Evolutionary conservation across 2,329 filamentous ascomycete genomes (phyloP).

Genomic region (Cordyceps farinosa): DNA sequence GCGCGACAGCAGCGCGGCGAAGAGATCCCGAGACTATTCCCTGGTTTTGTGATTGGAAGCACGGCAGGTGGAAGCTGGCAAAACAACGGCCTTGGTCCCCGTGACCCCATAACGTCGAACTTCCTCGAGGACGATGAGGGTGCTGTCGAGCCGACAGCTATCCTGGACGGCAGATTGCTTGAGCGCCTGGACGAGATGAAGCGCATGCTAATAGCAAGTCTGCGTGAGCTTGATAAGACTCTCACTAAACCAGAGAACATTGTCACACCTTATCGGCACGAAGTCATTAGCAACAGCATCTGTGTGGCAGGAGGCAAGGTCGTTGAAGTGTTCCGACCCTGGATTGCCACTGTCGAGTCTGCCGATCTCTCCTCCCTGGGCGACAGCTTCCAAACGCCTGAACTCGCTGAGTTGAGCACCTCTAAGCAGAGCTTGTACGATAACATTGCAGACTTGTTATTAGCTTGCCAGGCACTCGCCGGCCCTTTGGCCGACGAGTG

Average conservation of each 20-base stretch:
- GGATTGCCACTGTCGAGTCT: slow-evolving; percentile 86
- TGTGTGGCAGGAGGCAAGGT: slow-evolving; percentile 76
- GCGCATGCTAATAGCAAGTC: slow-evolving; percentile 77
- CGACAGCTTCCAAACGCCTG: slow-evolving; percentile 76
- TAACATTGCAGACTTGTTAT: slow-evolving; percentile 81
- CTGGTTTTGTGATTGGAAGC: slow-evolving; percentile 88
- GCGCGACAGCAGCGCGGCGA: slow-evolving; percentile 90
- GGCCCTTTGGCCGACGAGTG: slow-evolving; percentile 92
- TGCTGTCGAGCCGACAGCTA: slow-evolving; percentile 64
- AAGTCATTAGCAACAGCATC: slow-evolving; percentile 75
- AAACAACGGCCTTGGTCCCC: slow-evolving; percentile 61
- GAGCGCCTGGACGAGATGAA: slow-evolving; percentile 84
- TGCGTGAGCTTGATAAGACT: slow-evolving; percentile 83
- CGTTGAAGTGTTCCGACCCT: slow-evolving; percentile 83
- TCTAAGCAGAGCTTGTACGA: slow-evolving; percentile 96
- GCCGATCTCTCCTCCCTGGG: slow-evolving; percentile 80
- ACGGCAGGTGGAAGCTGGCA: slow-evolving; percentile 84
- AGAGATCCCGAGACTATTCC: slow-evolving; percentile 86
- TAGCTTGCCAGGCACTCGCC: slow-evolving; percentile 87
- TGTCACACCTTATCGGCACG: slow-evolving; percentile 73
- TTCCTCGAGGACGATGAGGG: slow-evolving; percentile 82
- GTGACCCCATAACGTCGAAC: slow-evolving; percentile 73
- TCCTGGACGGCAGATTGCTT: slow-evolving; percentile 72
- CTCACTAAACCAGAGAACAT: slow-evolving; percentile 76
- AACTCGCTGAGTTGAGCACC: slow-evolving; percentile 79